These are phyloP conservation scores for Clarireedia homoeocarpa DNA, from an alignment of 2,329 filamentous ascomycete species.

Conservation along the genomic window DNA sequence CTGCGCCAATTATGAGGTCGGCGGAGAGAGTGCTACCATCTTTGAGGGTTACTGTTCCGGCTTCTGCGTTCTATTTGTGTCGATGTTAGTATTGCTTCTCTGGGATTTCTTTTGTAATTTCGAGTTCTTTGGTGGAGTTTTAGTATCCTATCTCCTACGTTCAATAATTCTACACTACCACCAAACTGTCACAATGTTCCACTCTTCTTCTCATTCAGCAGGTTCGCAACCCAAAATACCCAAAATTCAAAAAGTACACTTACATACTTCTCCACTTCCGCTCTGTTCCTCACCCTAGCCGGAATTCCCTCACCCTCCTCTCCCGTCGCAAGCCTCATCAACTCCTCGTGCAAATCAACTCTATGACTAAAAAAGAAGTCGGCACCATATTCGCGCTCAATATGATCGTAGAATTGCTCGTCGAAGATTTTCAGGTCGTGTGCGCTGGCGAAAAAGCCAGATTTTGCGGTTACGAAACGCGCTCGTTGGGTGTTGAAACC, in stretches of 20 bases:
- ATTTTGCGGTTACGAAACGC: constrained; percentile 28
- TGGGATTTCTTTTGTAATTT: too few relatives aligned
- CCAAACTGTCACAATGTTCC: neutral
- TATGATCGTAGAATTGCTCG: constrained; percentile 11
- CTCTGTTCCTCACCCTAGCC: constrained; percentile 33
- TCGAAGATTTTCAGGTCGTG: constrained; percentile 11
- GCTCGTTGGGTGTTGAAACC: constrained; percentile 35
- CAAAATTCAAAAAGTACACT: neutral
- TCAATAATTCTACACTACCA: neutral
- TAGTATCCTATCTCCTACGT: neutral
- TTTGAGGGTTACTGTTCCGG: constrained; percentile 37
- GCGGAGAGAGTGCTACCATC: constrained; percentile 36
- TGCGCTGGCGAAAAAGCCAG: constrained; percentile 31
- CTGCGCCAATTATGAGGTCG: constrained; percentile 47
- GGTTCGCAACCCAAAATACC: constrained; percentile 11
- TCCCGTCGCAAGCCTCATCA: constrained; percentile 40
- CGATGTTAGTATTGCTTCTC: too few relatives aligned
- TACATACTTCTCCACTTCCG: constrained; percentile 31
- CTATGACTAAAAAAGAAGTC: constrained; percentile 47
- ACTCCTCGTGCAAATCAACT: constrained; percentile 42
- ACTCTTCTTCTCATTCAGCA: constrained; percentile 14
- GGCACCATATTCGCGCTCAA: constrained; percentile 24
- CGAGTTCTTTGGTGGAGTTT: neutral
- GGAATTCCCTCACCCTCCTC: constrained; percentile 30
- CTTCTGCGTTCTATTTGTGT: constrained; percentile 4